A percentile compares a stretch with the other conserved stretches of the same genome.
These are phyloP conservation scores for Termitomyces sp. DNA, from an alignment of 768 basidiomycete genomes.

Conservation along the genomic window DNA sequence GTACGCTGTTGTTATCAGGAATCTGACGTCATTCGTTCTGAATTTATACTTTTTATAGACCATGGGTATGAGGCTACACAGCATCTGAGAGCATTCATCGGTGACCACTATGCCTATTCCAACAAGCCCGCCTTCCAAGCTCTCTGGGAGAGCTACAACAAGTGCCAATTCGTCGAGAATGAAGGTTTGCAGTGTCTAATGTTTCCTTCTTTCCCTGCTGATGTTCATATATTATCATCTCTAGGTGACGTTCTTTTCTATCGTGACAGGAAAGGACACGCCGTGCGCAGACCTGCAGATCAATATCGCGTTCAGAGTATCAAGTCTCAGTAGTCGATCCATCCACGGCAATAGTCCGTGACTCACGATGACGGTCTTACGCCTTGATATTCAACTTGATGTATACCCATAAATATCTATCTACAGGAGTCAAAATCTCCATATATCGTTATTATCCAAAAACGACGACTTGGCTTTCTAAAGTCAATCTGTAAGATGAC, in stretches of 20 bases:
- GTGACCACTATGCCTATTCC: slow-evolving; percentile 44
- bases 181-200: slow-evolving; percentile 29
- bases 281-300: not conserved
- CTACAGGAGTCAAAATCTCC: too few relatives aligned
- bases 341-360: too few relatives aligned
- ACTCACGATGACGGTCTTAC: too few relatives aligned
- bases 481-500: too few relatives aligned
- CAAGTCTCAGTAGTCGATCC: not conserved
- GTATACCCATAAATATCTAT: too few relatives aligned
- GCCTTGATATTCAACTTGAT: too few relatives aligned
- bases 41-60: slow-evolving; percentile 26
- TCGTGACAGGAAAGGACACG: slow-evolving; percentile 2
- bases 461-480: too few relatives aligned
- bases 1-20: slow-evolving; percentile 22
- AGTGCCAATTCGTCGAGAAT: slow-evolving; percentile 57
- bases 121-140: slow-evolving; percentile 38
- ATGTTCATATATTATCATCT: not conserved
- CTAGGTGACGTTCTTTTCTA: slow-evolving; percentile 3
- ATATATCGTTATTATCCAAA: too few relatives aligned
- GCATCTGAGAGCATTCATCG: slow-evolving; percentile 44
- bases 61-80: slow-evolving; percentile 51
- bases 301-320: not conserved
- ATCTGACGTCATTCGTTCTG: not conserved
- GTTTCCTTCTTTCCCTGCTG: not conserved
- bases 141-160: slow-evolving; percentile 52